phyloP scores from a whole-genome alignment of 108 stramenopile genomes.

The Schizochytrium sp. region DNA sequence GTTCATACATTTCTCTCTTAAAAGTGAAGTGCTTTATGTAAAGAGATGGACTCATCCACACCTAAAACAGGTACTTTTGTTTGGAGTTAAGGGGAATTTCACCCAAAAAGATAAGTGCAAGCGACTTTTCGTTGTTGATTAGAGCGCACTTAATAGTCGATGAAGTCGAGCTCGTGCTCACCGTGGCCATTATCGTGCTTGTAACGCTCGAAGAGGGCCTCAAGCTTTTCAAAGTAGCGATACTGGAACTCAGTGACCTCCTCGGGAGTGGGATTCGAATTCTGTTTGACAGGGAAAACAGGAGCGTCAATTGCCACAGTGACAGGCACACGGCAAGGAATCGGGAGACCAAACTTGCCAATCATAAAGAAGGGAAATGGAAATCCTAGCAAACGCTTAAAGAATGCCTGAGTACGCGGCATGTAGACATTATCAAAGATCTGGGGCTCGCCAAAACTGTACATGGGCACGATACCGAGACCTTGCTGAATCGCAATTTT shows the following conservation, averaged over 20 bases:
- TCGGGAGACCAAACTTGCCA: constrained; percentile 44
- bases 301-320: constrained; percentile 23
- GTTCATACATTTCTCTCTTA: background rate
- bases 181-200: constrained; percentile 49
- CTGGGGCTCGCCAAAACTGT: constrained; percentile 45
- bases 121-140: background rate
- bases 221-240: constrained; percentile 20
- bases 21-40: background rate
- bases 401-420: constrained; percentile 46
- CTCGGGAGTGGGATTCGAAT: background rate
- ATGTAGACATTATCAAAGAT: constrained; percentile 50
- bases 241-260: constrained; percentile 33
- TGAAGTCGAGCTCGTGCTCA: background rate
- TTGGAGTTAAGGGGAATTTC: background rate
- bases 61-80: background rate
- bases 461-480: constrained; percentile 49
- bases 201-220: constrained; percentile 44
- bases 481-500: constrained; percentile 60
- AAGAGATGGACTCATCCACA: background rate
- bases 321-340: constrained; percentile 25
- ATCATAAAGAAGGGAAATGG: constrained; percentile 38
- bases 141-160: constrained; percentile 1
- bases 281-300: constrained; percentile 22
- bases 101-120: background rate
- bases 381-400: constrained; percentile 52